Evolutionary conservation across 805 yeast genomes (phyloP), one percentile per base, ranked within the genome.

Genomic region (Metschnikowia cubensis): DNA sequence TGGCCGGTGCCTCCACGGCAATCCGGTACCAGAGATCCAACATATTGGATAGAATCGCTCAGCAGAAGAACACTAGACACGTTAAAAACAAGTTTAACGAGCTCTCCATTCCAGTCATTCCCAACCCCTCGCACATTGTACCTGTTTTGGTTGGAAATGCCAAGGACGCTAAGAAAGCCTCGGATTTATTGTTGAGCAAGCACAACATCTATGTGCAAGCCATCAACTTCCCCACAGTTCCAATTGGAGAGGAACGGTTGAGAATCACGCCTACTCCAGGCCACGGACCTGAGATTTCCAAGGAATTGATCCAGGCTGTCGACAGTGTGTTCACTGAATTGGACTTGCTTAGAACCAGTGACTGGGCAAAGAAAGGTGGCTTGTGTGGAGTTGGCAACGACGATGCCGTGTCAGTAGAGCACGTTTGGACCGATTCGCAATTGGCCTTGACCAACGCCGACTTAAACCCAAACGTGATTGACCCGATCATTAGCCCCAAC

Each of bases 241-340:
- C 97, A 17, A 83, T 87, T 59, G 99, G 99, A 53, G 85, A 90
- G 57, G 99, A 94, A 74, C 84, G 99, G 67, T 81, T 94, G 62
- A 84, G 99, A 73, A 83, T 94, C 65, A 94, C 99, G n/a, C 98
- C 99, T 49, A 91, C 99, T 38, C 99, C 99, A 35, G 97, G 97
- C 48, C 99, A 94, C 68, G 80, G 83, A 17, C 77, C 82, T 51
- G 87, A 84, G 50, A 76, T 89, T 45, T 79, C 92, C 47, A 89
- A 90, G 65, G 77, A 82, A 57, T 79, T 94, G 59, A 77, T 94
- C 48, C 80, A 73, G 10, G 89, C 97, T 11, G 75, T 94, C 44
- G 96, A 89, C 59, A 79, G 81, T 42, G 89, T 91, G 21, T 94
- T 92, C 75, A 76, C 74, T 38, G 85, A 85, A 55, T 76, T 94